Base-by-base conservation (phyloP, 169 alveolate species). In the Theileria annulata region DNA sequence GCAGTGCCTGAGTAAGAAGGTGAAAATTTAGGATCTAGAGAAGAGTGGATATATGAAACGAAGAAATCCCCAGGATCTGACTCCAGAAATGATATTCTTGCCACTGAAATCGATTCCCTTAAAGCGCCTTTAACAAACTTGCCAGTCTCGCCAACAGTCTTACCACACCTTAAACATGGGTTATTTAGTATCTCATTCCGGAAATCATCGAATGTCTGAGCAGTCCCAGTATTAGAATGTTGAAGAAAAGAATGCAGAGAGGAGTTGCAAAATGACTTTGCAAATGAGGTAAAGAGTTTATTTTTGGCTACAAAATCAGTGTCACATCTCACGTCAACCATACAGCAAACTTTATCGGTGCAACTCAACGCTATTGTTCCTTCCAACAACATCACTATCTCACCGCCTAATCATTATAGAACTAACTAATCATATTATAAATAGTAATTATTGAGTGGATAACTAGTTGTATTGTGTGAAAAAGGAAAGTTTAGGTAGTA, bases 281-380 rank as follows among this genome's bases (percentile, higher is more conserved):
- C 64, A 13, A 80, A 51, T 17, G 48, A 8, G 23, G 68, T 42
- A 62, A 80, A 80, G 27, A 74, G 37, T 17, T 72, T 2, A 68
- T 74, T 80, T 17, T 79, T 23, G 1, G 84, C 58, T 0, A 80
- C 88, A 27, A 80, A 80, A 37, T 74, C 83, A 0, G 88, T 71
- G 31, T 71, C 84, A 19, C 88, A 80, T 1, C 88, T 49, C 31
- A 80, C 0, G 23, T 80, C 88, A 0, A 80, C 49, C 1, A 80
- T 19, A 2, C 30, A 37, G 2, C 81, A 79, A 19, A 63, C 21
- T 1, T 80, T 37, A 3, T 56, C 54, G 21, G 79, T 13, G 47
- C 59, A 28, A 3, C 31, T 63, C 30, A 74, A 37, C 19, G 88
- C 83, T 19, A 74, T 64, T 33, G 76, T 66, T 0, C 88, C 88